Base-by-base conservation (phyloP, 257 asterid species). In the Phtheirospermum japonicum region DNA sequence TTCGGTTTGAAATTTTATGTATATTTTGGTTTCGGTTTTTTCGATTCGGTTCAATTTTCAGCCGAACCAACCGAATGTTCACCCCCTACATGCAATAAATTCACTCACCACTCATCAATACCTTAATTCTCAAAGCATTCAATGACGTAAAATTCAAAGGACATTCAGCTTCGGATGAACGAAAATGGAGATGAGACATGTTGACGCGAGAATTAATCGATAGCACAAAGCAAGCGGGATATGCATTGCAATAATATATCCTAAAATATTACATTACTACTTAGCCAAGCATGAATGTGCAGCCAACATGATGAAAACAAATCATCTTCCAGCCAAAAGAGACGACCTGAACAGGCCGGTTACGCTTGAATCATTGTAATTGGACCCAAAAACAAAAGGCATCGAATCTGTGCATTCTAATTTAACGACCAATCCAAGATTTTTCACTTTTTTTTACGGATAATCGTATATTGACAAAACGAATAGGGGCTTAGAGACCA, bases 341-440 rank as follows among this genome's bases (percentile, higher is more conserved):
- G 59, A 23, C 28, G 48, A 20, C 54, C 52, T 45, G 52, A 45
- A 45, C 20, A 40, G 48, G 48, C n/a, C 16, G 17, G 4, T 42
- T 42, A 42, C 49, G 8, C 49, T 42, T 42, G 49, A 42, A 46
- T 46, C 53, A 46, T 46, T 16, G 53, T 16, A 46, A 7, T 46
- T 46, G 9, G 26, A 14, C 53, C 33, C 23, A 46, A 46, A 46
- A 16, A 9, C 20, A 46, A 46, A 7, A 46, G 23, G 12, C 53
- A 46, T 46, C 53, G 8, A 16, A n/a, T 46, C 9, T 46, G 53
- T 14, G 53, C 53, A 46, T 46, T 16, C 26, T 6, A 16, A 42
- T 42, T 12, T 37, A 1, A 37, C 13, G 43, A 37, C 57, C 51
- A 64, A 37, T 11, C 30, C 28, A 50, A 46, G 55, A 30, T 39